A percentile compares a stretch with the other conserved stretches of the same genome.
Evolutionary conservation across 345 rosid genomes (phyloP).

Genomic region (Ceriops zippeliana): DNA sequence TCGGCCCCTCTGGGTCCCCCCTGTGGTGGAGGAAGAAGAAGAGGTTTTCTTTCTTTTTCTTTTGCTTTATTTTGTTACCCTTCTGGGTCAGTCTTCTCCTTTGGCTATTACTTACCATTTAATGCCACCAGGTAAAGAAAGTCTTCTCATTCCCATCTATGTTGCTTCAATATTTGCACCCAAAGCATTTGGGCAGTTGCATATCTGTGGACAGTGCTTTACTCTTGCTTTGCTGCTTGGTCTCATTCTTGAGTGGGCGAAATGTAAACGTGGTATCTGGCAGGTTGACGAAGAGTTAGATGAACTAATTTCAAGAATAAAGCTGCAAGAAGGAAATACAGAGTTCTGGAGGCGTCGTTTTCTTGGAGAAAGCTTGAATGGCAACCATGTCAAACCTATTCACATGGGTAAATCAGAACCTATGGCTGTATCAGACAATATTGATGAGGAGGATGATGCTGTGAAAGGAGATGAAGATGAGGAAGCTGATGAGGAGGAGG

Average conservation of each 20-base stretch:
- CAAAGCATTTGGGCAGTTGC: background rate
- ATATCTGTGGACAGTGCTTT: conserved; percentile 1
- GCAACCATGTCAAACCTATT: conserved; percentile 40
- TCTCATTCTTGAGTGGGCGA: background rate
- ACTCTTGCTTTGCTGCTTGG: background rate
- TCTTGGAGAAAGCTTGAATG: conserved; percentile 73
- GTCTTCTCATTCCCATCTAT: background rate
- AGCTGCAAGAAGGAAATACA: conserved; percentile 89
- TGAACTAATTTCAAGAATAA: conserved; percentile 73
- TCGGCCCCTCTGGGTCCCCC: conserved; percentile 98
- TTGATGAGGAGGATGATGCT: conserved; percentile 47
- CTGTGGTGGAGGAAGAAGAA: conserved; percentile 87
- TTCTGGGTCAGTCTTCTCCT: background rate
- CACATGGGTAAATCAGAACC: conserved; percentile 44
- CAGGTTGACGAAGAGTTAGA: conserved; percentile 90
- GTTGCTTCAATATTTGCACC: background rate
- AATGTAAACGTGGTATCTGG: conserved; percentile 7
- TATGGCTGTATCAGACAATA: conserved; percentile 52
- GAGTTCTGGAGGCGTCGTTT: conserved; percentile 95
- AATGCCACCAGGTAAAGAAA: background rate
- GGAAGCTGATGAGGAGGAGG: conserved; percentile 29
- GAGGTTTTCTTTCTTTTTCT: conserved; percentile 47
- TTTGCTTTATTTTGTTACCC: background rate
- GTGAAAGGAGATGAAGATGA: conserved; percentile 57
- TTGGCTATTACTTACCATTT: too few relatives aligned